Evolutionary conservation across 1,139 yeast species (phyloP).

Genomic region (Hyphopichia wangnamkhiaoensis): DNA sequence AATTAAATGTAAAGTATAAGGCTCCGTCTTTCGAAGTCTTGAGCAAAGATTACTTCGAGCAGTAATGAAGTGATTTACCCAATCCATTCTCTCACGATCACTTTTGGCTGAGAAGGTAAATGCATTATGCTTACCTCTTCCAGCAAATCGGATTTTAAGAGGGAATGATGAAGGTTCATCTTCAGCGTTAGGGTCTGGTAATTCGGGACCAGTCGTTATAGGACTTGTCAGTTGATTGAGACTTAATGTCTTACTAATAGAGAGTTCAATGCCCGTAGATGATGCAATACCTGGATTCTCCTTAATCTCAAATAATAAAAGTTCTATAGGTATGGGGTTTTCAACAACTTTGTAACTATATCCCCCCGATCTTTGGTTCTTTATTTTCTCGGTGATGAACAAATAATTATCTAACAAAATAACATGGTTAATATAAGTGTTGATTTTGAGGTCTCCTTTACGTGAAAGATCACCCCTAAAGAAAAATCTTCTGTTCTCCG

Average conservation of each 20-base stretch:
- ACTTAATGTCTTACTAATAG: slow-evolving; percentile 20
- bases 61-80: slow-evolving; percentile 57
- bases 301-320: slow-evolving; percentile 53
- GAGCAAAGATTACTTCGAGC: slow-evolving; percentile 58
- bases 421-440: slow-evolving; percentile 50
- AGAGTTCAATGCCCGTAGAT: slow-evolving; percentile 18
- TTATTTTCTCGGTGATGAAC: slow-evolving; percentile 58
- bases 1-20: slow-evolving; percentile 54
- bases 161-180: slow-evolving; percentile 43
- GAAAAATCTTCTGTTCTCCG: slow-evolving; percentile 57
- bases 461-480: slow-evolving; percentile 62
- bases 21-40: slow-evolving; percentile 48
- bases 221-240: slow-evolving; percentile 14
- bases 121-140: slow-evolving; percentile 42
- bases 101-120: slow-evolving; percentile 61
- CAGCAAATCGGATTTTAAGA: slow-evolving; percentile 46
- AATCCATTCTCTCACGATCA: slow-evolving; percentile 54
- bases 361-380: slow-evolving; percentile 24
- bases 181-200: slow-evolving; percentile 15
- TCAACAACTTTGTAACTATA: slow-evolving; percentile 49
- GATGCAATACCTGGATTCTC: slow-evolving; percentile 23
- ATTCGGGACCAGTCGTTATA: slow-evolving; percentile 3
- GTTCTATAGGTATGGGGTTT: slow-evolving; percentile 62
- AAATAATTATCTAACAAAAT: slow-evolving; percentile 74
- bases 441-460: slow-evolving; percentile 63